Conservation (phyloP, 768 basidiomycete species). For the Lactarius indigo region DNA sequence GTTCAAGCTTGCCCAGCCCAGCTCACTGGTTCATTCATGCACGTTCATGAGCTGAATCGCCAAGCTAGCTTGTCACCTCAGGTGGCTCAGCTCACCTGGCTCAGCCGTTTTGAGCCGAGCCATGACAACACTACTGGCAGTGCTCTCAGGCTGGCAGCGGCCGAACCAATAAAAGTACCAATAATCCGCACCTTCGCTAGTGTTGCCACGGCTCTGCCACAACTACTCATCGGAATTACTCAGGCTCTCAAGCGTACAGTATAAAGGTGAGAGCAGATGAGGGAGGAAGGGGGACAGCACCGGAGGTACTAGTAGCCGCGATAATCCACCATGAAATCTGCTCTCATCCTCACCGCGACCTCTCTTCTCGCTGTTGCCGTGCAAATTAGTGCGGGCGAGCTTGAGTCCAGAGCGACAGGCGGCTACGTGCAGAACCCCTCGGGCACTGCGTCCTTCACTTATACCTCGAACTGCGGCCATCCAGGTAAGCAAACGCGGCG, state of each 20-base stretch:
- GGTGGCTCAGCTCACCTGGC: no score
- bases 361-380: not conserved
- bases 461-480: conserved; percentile 47
- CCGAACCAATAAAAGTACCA: no score
- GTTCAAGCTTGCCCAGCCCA: no score
- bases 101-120: no score
- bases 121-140: no score
- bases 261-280: not conserved
- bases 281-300: not conserved
- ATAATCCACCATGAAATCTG: not conserved
- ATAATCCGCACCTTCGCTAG: no score
- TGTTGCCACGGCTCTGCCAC: no score
- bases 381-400: not conserved
- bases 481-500: conserved; percentile 42
- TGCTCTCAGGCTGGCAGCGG: no score
- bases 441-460: conserved; percentile 53
- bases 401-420: conserved; percentile 35
- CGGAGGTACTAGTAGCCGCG: not conserved
- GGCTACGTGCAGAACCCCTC: conserved; percentile 53
- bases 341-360: not conserved
- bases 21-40: no score
- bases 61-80: no score
- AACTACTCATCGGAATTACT: not conserved
- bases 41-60: no score
- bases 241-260: not conserved